phyloP scores from a whole-genome alignment of 805 yeast genomes.

The Candida coleopterorum region DNA sequence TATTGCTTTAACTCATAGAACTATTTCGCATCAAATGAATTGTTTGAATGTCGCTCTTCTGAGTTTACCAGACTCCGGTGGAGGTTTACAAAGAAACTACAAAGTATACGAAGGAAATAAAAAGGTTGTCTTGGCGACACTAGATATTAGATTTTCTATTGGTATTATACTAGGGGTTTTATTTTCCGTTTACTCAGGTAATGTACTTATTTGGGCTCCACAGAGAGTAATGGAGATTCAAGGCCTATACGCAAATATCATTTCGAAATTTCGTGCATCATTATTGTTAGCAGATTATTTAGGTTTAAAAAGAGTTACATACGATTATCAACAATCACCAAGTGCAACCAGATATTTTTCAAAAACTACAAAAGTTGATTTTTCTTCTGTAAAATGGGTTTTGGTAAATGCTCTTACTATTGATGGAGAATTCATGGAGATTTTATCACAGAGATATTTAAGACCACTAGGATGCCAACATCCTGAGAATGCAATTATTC shows the following conservation, averaged over 20 bases:
- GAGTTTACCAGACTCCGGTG: constrained; percentile 58
- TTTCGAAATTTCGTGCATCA: constrained; percentile 66
- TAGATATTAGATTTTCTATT: constrained; percentile 52
- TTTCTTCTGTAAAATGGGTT: constrained; percentile 83
- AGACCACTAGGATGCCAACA: constrained; percentile 81
- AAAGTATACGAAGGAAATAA: constrained; percentile 33
- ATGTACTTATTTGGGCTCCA: constrained; percentile 74
- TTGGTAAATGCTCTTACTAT: constrained; percentile 82
- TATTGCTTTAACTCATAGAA: constrained; percentile 85
- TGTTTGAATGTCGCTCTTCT: constrained; percentile 64
- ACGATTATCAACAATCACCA: constrained; percentile 89
- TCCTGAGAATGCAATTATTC: constrained; percentile 76
- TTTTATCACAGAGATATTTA: constrained; percentile 84
- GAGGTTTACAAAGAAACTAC: constrained; percentile 41
- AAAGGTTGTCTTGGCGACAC: constrained; percentile 48
- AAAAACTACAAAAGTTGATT: constrained; percentile 67
- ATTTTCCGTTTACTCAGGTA: constrained; percentile 81
- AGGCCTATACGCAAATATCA: constrained; percentile 80
- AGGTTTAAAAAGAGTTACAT: constrained; percentile 83
- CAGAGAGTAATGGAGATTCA: constrained; percentile 68
- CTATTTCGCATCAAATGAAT: constrained; percentile 84
- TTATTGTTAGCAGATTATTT: constrained; percentile 80
- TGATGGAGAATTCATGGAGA: constrained; percentile 89
- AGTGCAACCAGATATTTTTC: constrained; percentile 76
- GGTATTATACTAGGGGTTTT: constrained; percentile 82